Conservation (phyloP, 2,329 filamentous ascomycete genomes). For the Podosphaera fusca region DNA sequence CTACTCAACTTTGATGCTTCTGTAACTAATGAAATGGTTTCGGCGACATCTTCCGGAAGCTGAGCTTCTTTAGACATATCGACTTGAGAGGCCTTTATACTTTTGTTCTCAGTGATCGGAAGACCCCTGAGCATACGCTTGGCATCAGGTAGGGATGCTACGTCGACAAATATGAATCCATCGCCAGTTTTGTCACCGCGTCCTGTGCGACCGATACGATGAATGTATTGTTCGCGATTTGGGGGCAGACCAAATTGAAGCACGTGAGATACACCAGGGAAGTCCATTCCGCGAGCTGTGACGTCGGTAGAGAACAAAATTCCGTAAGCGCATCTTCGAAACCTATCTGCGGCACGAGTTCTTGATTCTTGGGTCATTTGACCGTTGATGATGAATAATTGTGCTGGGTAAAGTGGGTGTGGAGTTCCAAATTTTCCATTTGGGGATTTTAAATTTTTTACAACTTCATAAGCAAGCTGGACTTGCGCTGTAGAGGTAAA, state of each 20-base stretch:
- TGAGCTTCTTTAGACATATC: constrained; percentile 17
- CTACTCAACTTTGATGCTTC: constrained; percentile 13
- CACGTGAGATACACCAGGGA: constrained; percentile 56
- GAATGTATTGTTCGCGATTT: constrained; percentile 48
- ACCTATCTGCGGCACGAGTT: constrained; percentile 45
- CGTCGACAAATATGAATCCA: constrained; percentile 20
- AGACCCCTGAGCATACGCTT: constrained; percentile 11
- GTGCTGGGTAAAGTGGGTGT: constrained; percentile 12
- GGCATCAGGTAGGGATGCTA: constrained; percentile 7
- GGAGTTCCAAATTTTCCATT: constrained; percentile 6
- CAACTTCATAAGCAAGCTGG: constrained; percentile 36
- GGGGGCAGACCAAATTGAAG: constrained; percentile 45
- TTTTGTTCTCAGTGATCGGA: constrained; percentile 12
- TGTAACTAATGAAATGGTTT: constrained; percentile 11
- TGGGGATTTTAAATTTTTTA: constrained; percentile 11
- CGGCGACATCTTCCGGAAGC: constrained; percentile 11
- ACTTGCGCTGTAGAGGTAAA: constrained; percentile 59
- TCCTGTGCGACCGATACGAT: constrained; percentile 53
- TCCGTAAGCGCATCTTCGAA: constrained; percentile 38
- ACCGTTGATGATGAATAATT: constrained; percentile 42
- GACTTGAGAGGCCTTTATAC: constrained; percentile 9
- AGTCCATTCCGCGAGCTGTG: constrained; percentile 64
- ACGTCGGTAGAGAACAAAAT: constrained; percentile 62
- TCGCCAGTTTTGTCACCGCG: constrained; percentile 52
- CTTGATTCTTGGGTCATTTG: constrained; percentile 48